Base-by-base conservation (phyloP, 306 rosid genomes). In the Prunus mongolica region DNA sequence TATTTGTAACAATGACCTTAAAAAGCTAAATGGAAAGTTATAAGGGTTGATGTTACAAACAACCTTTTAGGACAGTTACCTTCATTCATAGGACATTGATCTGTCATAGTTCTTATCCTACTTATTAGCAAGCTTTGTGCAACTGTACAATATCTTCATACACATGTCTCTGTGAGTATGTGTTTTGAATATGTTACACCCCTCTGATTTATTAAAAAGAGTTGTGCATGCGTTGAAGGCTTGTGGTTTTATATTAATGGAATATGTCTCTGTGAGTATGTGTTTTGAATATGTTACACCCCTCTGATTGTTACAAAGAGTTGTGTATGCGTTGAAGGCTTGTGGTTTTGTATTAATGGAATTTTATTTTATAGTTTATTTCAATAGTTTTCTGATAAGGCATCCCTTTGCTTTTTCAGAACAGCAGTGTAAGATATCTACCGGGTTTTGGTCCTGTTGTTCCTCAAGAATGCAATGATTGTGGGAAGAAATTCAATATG, bases 401-500 rank as follows among this genome's bases (percentile, higher is more conserved):
- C 25, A 16, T 51, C 16, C 12, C 34, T 47, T 30, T 62, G n/a
- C 55, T 47, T 66, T 82, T 79, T 62, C 91, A 92, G 99, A 95
- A 95, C 75, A 91, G 82, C 67, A 92, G 91, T 11, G 80, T 90
- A 71, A 89, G 97, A 82, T 82, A 92, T 88, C 85, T 95, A 78
- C 97, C 98, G 10, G 97, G 97, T 55, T 95, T 79, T 60, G 99
- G 99, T 76, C 98, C 99, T 30, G 80, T 76, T 81, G 98, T 92
- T 88, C 86, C 91, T 72, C 97, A 89, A 87, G 97, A 91, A 22
- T 95, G 99, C 84, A 84, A 80, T 58, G 93, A 95, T 76, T 92
- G 98, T 84, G 97, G 99, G 79, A 95, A 88, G 84, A 95, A 89
- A 55, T 95, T 88, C 80, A 87, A 87, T 77, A 92, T 95, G 99